Conservation (phyloP, 2,329 filamentous ascomycete species). For the Xylaria sp. region DNA sequence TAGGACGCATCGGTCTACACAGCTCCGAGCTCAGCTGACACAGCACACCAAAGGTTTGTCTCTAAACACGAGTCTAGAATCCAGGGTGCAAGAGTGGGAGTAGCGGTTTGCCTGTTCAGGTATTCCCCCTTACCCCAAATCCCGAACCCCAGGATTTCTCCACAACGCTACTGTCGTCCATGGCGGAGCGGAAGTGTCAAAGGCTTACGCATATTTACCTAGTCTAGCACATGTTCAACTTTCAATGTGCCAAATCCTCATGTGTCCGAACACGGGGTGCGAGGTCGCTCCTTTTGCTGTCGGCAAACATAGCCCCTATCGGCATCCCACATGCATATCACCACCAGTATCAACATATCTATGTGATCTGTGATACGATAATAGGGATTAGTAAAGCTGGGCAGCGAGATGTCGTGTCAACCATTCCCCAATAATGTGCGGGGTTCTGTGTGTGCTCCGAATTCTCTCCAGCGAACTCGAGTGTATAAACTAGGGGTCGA, state of each 20-base stretch:
- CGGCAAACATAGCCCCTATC: not conserved
- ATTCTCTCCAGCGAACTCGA: not conserved
- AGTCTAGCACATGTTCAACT: not conserved
- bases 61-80: not conserved
- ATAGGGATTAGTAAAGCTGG: not conserved
- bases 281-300: not conserved
- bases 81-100: not conserved
- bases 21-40: constrained; percentile 6
- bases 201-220: not conserved
- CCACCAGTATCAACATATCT: not conserved
- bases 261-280: constrained; percentile 16
- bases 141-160: constrained; percentile 15
- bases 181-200: not conserved
- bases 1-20: not conserved
- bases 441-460: constrained; percentile 23
- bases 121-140: constrained; percentile 11
- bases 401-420: not conserved
- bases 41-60: not conserved
- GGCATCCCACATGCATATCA: not conserved
- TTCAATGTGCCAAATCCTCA: not conserved
- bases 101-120: constrained; percentile 21
- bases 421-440: constrained; percentile 15
- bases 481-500: constrained; percentile 21
- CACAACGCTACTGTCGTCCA: not conserved
- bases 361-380: not conserved